These are phyloP conservation scores for Tulasnella sp. DNA, from an alignment of 768 basidiomycete genomes.

Conservation along the genomic window DNA sequence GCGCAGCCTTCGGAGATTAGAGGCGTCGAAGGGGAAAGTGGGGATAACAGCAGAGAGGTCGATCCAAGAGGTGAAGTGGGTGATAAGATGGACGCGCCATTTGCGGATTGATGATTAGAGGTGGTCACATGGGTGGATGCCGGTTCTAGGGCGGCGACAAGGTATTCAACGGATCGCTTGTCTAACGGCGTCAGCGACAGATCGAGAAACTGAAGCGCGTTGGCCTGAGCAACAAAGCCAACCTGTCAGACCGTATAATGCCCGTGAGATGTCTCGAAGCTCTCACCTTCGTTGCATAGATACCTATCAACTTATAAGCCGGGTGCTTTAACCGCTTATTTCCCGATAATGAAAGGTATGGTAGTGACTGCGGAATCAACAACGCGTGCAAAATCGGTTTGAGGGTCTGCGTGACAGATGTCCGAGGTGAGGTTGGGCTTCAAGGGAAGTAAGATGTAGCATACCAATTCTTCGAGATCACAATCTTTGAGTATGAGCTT, in stretches of 20 bases:
- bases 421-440: background rate
- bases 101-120: background rate
- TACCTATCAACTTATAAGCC: conserved; percentile 70
- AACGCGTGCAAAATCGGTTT: conserved; percentile 87
- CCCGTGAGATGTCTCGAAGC: background rate
- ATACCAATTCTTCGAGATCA: conserved; percentile 70
- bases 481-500: conserved; percentile 81
- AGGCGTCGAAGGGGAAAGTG: conserved; percentile 7
- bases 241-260: background rate
- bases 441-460: conserved; percentile 24
- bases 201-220: conserved; percentile 74
- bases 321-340: conserved; percentile 68
- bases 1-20: background rate
- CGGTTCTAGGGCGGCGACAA: conserved; percentile 53
- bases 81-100: background rate
- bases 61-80: background rate
- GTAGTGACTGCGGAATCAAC: conserved; percentile 68
- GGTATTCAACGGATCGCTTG: conserved; percentile 71
- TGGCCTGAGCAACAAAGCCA: conserved; percentile 40
- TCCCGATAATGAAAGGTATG: conserved; percentile 75
- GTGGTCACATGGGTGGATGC: conserved; percentile 18
- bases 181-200: conserved; percentile 78
- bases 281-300: conserved; percentile 61
- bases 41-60: background rate
- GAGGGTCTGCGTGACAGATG: conserved; percentile 40